Evolutionary conservation across 192 early-diverging fungal species (phyloP), one percentile per base, ranked within the genome.

Genomic region (Allomyces javanicus): DNA sequence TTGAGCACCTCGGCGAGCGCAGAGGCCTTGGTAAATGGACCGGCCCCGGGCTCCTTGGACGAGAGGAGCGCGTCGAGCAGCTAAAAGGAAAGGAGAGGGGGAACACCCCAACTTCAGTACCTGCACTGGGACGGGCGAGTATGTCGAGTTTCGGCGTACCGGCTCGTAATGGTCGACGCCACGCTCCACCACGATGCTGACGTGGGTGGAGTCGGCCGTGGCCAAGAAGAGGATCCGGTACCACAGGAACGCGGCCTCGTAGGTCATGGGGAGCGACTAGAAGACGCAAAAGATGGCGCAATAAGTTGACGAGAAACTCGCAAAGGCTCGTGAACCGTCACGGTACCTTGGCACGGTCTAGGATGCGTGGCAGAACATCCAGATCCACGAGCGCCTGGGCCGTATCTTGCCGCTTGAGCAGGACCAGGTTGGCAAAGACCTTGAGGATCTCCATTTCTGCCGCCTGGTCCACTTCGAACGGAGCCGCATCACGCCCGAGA

Each of bases 211-310:
- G n/a, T 72, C 66, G 24, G 82, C 79, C 6, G 85, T 88, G 40
- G 84, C 68, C 27, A 91, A 68, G 70, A 89, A 89, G 11, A 89
- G 71, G 63, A 91, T 79, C 61, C 87, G 76, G 55, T 77, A 72
- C 9, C 77, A 68, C 24, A 89, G 71, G 69, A 89, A 89, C 65
- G 79, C 77, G 17, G 77, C 72, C 44, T 85, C 81, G 9, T 73
- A 65, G 21, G 76, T 77, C 9, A 81, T 58, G 9, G 69, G 45
- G 21, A 72, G 44, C 44, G 64, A 62, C 73, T 75, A 63, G 24
- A 23, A 10, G 27, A 24, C 0, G 64, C 10, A 14, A 19, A 25
- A 24, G 9, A 62, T 26, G 43, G 24, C 10, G 0, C 25, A 63
- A 24, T 11, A 17, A 25, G 61, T 22, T 55, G 44, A 61, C 22